A percentile compares a stretch with the other conserved stretches of the same genome.
phyloP scores from a whole-genome alignment of 2,329 filamentous ascomycete genomes.

The Daldinia eschscholtzii region DNA sequence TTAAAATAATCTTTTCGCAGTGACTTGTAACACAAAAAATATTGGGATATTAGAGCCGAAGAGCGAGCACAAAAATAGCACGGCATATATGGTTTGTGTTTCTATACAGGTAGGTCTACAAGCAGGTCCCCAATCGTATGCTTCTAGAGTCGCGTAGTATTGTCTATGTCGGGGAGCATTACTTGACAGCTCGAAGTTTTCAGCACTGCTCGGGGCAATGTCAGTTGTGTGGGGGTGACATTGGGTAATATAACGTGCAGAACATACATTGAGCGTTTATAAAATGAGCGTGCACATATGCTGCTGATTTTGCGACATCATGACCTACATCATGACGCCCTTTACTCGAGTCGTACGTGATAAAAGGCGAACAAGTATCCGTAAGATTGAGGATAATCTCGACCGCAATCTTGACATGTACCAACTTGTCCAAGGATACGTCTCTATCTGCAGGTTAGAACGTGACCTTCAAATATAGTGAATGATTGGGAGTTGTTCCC shows the following conservation, averaged over 20 bases:
- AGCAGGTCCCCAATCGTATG: conserved; percentile 25
- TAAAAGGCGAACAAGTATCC: conserved; percentile 7
- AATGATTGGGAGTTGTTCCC: conserved; percentile 8
- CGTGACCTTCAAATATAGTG: conserved; percentile 23
- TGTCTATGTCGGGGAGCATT: conserved; percentile 9
- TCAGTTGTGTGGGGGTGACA: conserved; percentile 37
- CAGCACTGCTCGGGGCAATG: conserved; percentile 14
- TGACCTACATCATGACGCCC: conserved; percentile 40
- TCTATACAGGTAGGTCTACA: conserved; percentile 13
- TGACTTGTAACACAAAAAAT: conserved; percentile 35
- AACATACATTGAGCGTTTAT: conserved; percentile 24
- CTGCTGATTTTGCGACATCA: conserved; percentile 31
- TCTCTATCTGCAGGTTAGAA: conserved; percentile 30
- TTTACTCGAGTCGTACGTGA: conserved; percentile 26
- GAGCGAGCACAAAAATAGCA: conserved; percentile 31
- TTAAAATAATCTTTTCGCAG: conserved; percentile 10
- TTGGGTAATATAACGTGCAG: conserved; percentile 33
- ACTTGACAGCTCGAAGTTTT: conserved; percentile 24
- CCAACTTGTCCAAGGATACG: conserved; percentile 25
- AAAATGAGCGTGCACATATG: conserved; percentile 11
- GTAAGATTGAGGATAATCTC: conserved; percentile 29
- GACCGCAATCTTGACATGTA: conserved; percentile 14
- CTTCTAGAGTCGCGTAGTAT: conserved; percentile 24
- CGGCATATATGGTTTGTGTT: conserved; percentile 35
- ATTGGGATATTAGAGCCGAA: conserved; percentile 17